Conservation (phyloP, 2,329 filamentous ascomycete genomes). For the Colletotrichum plurivorum region DNA sequence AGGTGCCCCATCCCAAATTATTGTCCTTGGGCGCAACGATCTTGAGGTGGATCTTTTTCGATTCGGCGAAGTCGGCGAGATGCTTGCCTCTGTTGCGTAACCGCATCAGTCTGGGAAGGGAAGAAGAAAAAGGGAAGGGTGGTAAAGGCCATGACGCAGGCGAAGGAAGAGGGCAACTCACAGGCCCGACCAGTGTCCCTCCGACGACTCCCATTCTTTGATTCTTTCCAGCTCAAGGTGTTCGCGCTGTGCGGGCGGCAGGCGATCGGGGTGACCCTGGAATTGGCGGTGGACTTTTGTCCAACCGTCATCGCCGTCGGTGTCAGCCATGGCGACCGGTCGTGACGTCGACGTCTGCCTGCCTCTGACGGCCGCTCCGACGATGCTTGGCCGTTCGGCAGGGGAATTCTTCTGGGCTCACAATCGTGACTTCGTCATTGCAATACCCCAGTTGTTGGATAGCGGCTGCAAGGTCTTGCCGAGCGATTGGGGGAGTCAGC, state of each 20-base stretch:
- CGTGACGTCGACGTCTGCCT: background rate
- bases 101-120: no score
- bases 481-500: background rate
- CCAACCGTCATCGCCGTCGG: constrained; percentile 45
- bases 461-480: background rate
- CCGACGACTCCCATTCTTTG: constrained; percentile 45
- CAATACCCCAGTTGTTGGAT: background rate
- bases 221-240: constrained; percentile 45
- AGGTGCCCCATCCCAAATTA: constrained; percentile 59
- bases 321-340: constrained; percentile 43
- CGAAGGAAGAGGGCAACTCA: constrained; percentile 29
- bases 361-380: background rate
- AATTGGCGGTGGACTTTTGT: constrained; percentile 44
- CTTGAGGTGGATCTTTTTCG: constrained; percentile 47
- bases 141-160: no score
- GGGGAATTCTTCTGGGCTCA: background rate
- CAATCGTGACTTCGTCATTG: background rate
- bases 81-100: constrained; percentile 47
- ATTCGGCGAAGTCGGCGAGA: constrained; percentile 45
- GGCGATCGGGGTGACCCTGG: constrained; percentile 43
- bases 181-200: constrained; percentile 48
- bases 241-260: constrained; percentile 45
- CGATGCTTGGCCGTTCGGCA: background rate
- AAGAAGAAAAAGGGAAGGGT: no score
- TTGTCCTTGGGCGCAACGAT: constrained; percentile 44